Percentiles rank a stretch among this genome's conserved stretches.
Evolutionary conservation across 495 filamentous ascomycete genomes (phyloP).

Genomic region (Xylaria longipes): DNA sequence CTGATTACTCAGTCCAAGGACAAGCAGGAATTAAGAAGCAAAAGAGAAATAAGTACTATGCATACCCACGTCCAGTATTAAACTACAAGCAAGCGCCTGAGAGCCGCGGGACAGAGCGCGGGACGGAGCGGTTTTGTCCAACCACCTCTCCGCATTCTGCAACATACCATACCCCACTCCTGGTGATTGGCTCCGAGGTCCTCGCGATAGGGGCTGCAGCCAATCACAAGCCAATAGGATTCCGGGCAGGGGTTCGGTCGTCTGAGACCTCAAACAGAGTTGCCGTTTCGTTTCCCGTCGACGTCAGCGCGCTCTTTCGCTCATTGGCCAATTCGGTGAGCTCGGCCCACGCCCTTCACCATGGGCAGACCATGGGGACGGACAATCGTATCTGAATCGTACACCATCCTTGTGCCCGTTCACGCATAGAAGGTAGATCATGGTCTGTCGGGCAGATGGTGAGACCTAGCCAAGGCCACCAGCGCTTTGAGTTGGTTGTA

Average conservation of each 20-base stretch:
- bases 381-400: too few relatives aligned
- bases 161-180: background rate
- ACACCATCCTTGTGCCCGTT: background rate
- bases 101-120: background rate
- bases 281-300: conserved; percentile 38
- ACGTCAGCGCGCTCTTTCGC: conserved; percentile 27
- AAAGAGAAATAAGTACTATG: background rate
- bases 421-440: conserved; percentile 2
- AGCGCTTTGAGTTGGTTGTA: conserved; percentile 10
- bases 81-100: background rate
- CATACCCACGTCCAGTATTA: background rate
- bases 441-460: background rate
- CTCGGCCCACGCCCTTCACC: background rate
- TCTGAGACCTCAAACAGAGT: conserved; percentile 39
- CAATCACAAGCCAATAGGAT: conserved; percentile 29
- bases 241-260: conserved; percentile 16
- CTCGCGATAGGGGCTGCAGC: background rate
- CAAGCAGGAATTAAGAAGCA: background rate
- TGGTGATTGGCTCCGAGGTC: background rate
- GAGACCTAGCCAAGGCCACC: conserved; percentile 2
- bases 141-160: background rate
- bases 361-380: too few relatives aligned
- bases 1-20: too few relatives aligned
- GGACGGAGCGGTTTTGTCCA: conserved; percentile 7
- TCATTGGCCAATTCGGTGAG: conserved; percentile 30